A percentile compares a stretch with the other conserved stretches of the same genome.
These are phyloP conservation scores for Phytophthora sp. DNA, from an alignment of 352 stramenopile species.

Conservation along the genomic window DNA sequence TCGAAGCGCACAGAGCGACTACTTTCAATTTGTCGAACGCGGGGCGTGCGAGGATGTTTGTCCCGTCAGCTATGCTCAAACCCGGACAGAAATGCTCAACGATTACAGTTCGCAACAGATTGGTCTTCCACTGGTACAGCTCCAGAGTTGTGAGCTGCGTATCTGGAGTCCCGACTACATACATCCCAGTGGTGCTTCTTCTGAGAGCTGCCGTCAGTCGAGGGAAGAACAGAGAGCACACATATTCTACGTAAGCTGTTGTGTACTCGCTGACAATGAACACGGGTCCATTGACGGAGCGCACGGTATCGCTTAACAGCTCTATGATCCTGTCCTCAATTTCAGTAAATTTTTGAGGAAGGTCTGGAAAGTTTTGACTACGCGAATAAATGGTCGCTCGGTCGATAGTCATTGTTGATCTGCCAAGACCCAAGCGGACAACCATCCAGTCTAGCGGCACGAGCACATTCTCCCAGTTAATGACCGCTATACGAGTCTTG, in stretches of 20 bases:
- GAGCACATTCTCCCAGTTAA: slow-evolving; percentile 61
- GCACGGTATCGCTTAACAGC: slow-evolving; percentile 26
- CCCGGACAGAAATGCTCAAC: slow-evolving; percentile 16
- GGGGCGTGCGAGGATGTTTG: not conserved
- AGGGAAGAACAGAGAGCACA: slow-evolving; percentile 50
- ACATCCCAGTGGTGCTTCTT: slow-evolving; percentile 28
- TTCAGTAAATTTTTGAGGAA: slow-evolving; percentile 4
- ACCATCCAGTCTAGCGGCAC: slow-evolving; percentile 45
- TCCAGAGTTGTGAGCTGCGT: slow-evolving; percentile 30
- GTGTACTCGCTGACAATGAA: slow-evolving; percentile 46
- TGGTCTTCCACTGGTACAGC: slow-evolving; percentile 43
- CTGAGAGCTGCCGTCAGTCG: not conserved
- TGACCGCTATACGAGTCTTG: slow-evolving; percentile 25
- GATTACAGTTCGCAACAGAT: slow-evolving; percentile 42
- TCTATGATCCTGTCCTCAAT: slow-evolving; percentile 41
- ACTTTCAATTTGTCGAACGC: not conserved
- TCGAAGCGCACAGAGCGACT: not conserved
- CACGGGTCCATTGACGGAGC: slow-evolving; percentile 21
- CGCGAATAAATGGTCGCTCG: slow-evolving; percentile 12
- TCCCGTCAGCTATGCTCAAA: not conserved
- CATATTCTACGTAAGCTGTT: slow-evolving; percentile 38
- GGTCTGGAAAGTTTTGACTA: slow-evolving; percentile 6
- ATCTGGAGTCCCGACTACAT: slow-evolving; percentile 35
- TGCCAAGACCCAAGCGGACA: slow-evolving; percentile 32
- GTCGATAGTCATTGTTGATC: slow-evolving; percentile 29